phyloP scores from a whole-genome alignment of 495 filamentous ascomycete species.

The Penicillium maclennaniae region DNA sequence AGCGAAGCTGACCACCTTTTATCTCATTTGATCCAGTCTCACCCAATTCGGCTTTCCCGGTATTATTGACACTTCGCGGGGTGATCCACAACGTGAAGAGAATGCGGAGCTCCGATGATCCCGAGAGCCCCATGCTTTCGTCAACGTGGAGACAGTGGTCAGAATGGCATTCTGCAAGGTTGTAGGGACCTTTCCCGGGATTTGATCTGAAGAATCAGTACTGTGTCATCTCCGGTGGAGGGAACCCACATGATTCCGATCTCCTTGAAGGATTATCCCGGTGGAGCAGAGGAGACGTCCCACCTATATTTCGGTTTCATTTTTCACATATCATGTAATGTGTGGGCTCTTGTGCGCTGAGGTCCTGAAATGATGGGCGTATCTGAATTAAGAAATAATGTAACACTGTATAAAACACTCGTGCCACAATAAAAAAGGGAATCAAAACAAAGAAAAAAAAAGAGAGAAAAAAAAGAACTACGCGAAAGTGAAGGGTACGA shows the following conservation, averaged over 20 bases:
- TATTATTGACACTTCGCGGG: neutral
- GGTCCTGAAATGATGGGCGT: neutral
- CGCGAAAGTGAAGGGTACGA: neutral
- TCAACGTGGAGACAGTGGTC: neutral
- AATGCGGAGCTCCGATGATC: conserved; percentile 6
- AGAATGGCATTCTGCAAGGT: no score
- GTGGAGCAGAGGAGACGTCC: neutral
- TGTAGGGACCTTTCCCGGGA: neutral
- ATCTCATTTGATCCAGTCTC: neutral
- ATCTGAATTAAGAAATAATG: neutral
- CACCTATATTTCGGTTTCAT: no score
- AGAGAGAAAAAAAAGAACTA: neutral
- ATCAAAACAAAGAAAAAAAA: neutral
- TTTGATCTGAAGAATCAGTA: neutral
- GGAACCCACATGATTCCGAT: neutral
- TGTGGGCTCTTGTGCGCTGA: neutral
- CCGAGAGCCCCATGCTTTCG: neutral
- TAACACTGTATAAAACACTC: neutral
- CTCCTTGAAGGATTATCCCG: conserved; percentile 10
- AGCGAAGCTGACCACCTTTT: neutral
- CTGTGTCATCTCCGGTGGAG: conserved; percentile 5
- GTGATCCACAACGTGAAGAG: neutral
- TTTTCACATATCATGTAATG: no score
- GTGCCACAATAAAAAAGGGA: neutral
- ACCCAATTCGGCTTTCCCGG: neutral